These are phyloP conservation scores for Choanephora cucurbitarum DNA, from an alignment of 371 early-diverging fungal species.

Conservation along the genomic window DNA sequence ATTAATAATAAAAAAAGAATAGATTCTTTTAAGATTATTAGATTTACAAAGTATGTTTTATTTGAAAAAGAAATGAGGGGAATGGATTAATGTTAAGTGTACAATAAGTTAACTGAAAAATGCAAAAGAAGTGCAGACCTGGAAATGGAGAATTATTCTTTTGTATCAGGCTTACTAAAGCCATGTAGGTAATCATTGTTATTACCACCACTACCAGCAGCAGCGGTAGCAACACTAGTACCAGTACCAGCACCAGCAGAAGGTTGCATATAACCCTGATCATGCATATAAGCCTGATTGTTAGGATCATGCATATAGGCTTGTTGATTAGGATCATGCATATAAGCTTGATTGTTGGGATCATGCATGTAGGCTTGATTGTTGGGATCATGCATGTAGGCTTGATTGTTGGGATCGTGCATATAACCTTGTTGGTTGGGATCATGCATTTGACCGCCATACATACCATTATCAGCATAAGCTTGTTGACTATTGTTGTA, in stretches of 20 bases:
- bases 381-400: not conserved
- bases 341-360: not conserved
- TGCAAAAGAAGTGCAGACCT: not conserved
- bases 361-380: not conserved
- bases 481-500: not conserved
- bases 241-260: not conserved
- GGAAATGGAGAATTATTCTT: not conserved
- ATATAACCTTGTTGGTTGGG: not conserved
- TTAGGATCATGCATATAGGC: not conserved
- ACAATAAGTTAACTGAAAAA: not conserved
- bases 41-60: too few species aligned
- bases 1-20: too few species aligned
- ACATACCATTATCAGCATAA: not conserved
- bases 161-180: conserved; percentile 2
- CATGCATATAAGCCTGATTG: not conserved
- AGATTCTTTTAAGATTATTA: too few species aligned
- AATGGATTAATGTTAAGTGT: too few species aligned
- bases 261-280: not conserved
- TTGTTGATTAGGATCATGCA: too few species aligned
- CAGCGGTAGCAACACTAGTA: not conserved
- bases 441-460: not conserved
- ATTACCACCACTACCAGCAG: not conserved
- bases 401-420: not conserved
- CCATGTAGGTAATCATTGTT: not conserved
- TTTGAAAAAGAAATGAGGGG: too few species aligned